A percentile compares a stretch with the other conserved stretches of the same genome.
These are phyloP conservation scores for Phyllosticta citrichinensis DNA, from an alignment of 2,329 filamentous ascomycete species.

Conservation along the genomic window DNA sequence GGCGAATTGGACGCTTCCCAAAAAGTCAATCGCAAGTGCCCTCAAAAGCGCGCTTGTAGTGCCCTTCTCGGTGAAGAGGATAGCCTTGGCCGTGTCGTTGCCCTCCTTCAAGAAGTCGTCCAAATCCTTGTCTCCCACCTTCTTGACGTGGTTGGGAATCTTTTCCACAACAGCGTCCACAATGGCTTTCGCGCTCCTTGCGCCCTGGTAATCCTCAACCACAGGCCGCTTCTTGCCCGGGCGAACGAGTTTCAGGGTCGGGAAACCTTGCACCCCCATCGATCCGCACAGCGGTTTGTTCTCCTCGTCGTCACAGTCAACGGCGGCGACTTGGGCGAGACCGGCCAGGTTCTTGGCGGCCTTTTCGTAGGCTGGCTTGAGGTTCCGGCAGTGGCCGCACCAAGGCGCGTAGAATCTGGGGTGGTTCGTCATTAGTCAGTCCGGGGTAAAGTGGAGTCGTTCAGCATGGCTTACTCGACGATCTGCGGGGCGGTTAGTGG, in stretches of 20 bases:
- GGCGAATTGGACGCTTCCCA: conserved; percentile 66
- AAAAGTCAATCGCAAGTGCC: conserved; percentile 82
- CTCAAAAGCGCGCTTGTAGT: conserved; percentile 73
- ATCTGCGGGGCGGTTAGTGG: conserved; percentile 12
- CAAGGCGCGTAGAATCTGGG: conserved; percentile 92
- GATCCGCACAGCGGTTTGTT: conserved; percentile 82
- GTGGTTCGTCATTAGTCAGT: conserved; percentile 20
- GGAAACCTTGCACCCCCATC: conserved; percentile 89
- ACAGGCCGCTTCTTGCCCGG: conserved; percentile 77
- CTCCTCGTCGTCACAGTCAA: conserved; percentile 87
- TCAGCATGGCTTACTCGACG: conserved; percentile 18
- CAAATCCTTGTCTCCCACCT: conserved; percentile 68
- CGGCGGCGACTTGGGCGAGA: conserved; percentile 83
- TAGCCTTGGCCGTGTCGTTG: conserved; percentile 66
- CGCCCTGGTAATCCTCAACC: conserved; percentile 85
- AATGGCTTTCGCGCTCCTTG: conserved; percentile 74
- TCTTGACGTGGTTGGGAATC: conserved; percentile 86
- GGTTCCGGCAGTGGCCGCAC: conserved; percentile 94
- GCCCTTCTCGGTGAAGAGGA: conserved; percentile 91
- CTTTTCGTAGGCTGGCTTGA: conserved; percentile 93
- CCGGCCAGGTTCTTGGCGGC: conserved; percentile 82
- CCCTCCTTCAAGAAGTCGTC: conserved; percentile 61
- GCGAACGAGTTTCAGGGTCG: conserved; percentile 85
- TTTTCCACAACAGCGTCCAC: conserved; percentile 74
- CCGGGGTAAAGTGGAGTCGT: conserved; percentile 3